Percentiles rank a stretch among this genome's conserved stretches.
These are phyloP conservation scores for Vachellia collinsii DNA, from an alignment of 306 rosid genomes.

Conservation along the genomic window DNA sequence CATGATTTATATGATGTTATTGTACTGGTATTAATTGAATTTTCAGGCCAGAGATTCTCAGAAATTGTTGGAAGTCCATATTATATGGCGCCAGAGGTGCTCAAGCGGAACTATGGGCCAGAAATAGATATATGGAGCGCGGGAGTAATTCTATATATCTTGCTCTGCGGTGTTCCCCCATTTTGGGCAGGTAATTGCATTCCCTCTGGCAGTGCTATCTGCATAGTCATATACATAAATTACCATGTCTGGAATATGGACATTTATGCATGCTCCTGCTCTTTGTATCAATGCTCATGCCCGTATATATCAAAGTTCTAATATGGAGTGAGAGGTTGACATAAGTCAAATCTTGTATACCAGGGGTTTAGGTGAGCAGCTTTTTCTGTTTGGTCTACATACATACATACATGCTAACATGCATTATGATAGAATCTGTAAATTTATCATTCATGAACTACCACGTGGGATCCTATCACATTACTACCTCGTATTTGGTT, in stretches of 20 bases:
- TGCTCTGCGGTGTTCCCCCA: slow-evolving; percentile 97
- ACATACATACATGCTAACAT: background rate
- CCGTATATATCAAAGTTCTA: background rate
- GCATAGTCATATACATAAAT: slow-evolving; percentile 2
- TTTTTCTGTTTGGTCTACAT: slow-evolving; percentile 21
- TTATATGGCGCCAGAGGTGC: slow-evolving; percentile 99
- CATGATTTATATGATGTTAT: slow-evolving; percentile 26
- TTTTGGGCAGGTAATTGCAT: slow-evolving; percentile 95
- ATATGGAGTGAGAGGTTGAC: background rate
- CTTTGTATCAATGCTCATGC: slow-evolving; percentile 21
- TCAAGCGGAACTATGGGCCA: slow-evolving; percentile 92
- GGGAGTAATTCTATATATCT: slow-evolving; percentile 94
- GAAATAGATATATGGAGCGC: slow-evolving; percentile 99
- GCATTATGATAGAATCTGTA: too few relatives aligned
- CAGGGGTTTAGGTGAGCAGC: slow-evolving; percentile 16
- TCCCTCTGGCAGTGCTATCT: slow-evolving; percentile 14
- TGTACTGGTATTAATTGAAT: slow-evolving; percentile 14
- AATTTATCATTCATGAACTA: too few relatives aligned
- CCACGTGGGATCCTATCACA: too few relatives aligned
- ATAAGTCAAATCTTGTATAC: slow-evolving; percentile 10
- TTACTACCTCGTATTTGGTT: background rate
- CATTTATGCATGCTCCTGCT: slow-evolving; percentile 11
- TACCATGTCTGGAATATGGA: background rate
- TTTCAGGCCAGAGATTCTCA: slow-evolving; percentile 89
- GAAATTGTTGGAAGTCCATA: slow-evolving; percentile 99